phyloP scores from a whole-genome alignment of 371 early-diverging fungal genomes.

The Rhizopus sp. region DNA sequence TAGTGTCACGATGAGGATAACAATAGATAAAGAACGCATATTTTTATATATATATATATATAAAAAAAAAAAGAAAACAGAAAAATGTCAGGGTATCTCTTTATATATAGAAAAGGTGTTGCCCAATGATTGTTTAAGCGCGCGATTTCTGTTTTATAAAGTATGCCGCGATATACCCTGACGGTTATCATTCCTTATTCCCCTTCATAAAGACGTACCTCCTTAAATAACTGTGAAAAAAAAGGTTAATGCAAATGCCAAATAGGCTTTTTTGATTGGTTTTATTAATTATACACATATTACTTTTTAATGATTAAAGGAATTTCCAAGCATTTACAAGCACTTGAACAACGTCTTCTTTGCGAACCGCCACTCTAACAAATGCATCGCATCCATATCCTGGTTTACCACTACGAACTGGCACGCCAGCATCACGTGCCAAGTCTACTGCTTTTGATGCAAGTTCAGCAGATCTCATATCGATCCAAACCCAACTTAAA shows the following conservation, averaged over 20 bases:
- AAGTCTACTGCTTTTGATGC: conserved; percentile 65
- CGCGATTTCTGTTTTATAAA: background rate
- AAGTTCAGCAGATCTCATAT: conserved; percentile 53
- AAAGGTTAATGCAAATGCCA: background rate
- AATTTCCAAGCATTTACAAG: conserved; percentile 68
- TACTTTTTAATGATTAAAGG: conserved; percentile 32
- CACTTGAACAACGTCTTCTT: conserved; percentile 61
- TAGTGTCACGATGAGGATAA: too few relatives aligned
- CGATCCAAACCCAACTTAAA: conserved; percentile 87
- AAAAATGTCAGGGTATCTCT: too few relatives aligned
- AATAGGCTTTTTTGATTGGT: conserved; percentile 1
- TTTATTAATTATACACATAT: background rate
- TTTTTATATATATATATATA: too few relatives aligned
- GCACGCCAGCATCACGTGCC: conserved; percentile 78
- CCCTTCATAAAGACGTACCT: too few relatives aligned
- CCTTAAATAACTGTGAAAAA: too few relatives aligned
- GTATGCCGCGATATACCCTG: background rate
- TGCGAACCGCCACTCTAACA: conserved; percentile 81
- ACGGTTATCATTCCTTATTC: too few relatives aligned
- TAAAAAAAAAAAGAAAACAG: too few relatives aligned
- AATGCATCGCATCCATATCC: conserved; percentile 77
- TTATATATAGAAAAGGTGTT: conserved; percentile 4
- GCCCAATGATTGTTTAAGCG: background rate
- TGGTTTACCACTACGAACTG: conserved; percentile 77
- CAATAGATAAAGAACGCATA: too few relatives aligned